Evolutionary conservation across 2,329 filamentous ascomycete genomes (phyloP).

Genomic region (Phyllosticta capitalensis): DNA sequence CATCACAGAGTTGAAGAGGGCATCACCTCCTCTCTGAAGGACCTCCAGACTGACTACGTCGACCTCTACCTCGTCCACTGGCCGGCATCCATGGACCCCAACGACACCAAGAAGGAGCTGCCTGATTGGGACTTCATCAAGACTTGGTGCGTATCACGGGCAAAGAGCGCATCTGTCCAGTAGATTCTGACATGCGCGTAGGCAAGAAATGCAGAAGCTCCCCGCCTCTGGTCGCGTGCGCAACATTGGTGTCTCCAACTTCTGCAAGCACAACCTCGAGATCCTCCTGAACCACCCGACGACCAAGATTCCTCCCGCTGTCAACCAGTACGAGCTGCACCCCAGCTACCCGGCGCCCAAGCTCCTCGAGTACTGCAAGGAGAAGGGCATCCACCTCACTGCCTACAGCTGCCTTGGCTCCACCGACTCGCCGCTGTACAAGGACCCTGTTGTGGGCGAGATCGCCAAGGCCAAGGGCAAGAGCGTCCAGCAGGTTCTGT

Average conservation of each 20-base stretch:
- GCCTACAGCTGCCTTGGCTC: constrained; percentile 67
- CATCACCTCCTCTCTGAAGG: constrained; percentile 50
- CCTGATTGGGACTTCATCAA: constrained; percentile 75
- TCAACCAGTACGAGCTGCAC: constrained; percentile 77
- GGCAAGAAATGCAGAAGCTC: constrained; percentile 58
- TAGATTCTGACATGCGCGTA: not conserved
- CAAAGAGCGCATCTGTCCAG: not conserved
- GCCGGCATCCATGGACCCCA: constrained; percentile 55
- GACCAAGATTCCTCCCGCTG: constrained; percentile 55
- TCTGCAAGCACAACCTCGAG: constrained; percentile 71
- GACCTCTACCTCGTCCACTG: constrained; percentile 61
- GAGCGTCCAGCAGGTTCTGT: constrained; percentile 63
- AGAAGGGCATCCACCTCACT: constrained; percentile 66
- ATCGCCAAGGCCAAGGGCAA: constrained; percentile 54
- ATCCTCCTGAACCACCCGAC: constrained; percentile 56
- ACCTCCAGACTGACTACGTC: constrained; percentile 56
- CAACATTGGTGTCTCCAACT: constrained; percentile 83
- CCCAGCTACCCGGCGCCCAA: constrained; percentile 72
- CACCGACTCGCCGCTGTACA: constrained; percentile 60
- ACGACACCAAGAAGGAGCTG: constrained; percentile 56
- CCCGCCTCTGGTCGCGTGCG: constrained; percentile 59
- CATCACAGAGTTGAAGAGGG: constrained; percentile 59
- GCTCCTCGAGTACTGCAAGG: constrained; percentile 61
- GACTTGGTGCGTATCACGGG: constrained; percentile 47
- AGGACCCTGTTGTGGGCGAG: constrained; percentile 52